Evolutionary conservation across 1,139 yeast species (phyloP).

Genomic region (Magnusiomyces tetraspermus): DNA sequence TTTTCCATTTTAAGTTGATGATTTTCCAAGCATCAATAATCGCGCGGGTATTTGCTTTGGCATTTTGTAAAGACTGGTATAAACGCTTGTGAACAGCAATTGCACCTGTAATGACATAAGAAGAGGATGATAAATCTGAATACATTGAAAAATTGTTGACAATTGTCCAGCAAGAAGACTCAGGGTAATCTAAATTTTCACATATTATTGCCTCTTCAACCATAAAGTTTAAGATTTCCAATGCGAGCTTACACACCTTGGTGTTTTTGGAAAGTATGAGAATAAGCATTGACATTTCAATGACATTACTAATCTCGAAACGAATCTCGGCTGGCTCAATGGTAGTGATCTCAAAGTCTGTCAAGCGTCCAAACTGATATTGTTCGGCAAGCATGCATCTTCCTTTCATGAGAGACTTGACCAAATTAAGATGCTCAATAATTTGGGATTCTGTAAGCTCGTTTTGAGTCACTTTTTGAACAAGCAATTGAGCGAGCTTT

Average conservation of each 20-base stretch:
- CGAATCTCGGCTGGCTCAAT: constrained; percentile 26
- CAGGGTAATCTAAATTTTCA: constrained; percentile 21
- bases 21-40: constrained; percentile 51
- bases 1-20: constrained; percentile 43
- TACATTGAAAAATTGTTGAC: constrained; percentile 34
- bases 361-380: constrained; percentile 26
- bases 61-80: constrained; percentile 42
- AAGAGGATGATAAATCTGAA: constrained; percentile 47
- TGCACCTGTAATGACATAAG: constrained; percentile 57
- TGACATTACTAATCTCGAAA: constrained; percentile 25
- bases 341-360: constrained; percentile 17
- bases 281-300: constrained; percentile 43
- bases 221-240: constrained; percentile 41
- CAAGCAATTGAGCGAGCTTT: constrained; percentile 4
- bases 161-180: constrained; percentile 24
- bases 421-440: constrained; percentile 24
- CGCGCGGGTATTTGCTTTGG: constrained; percentile 52
- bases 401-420: constrained; percentile 19
- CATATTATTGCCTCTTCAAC: constrained; percentile 33
- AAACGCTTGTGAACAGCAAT: constrained; percentile 68
- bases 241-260: constrained; percentile 46
- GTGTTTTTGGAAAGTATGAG: constrained; percentile 50
- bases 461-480: constrained; percentile 2
- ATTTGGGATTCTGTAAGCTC: constrained; percentile 12
- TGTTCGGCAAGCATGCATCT: constrained; percentile 23